phyloP scores from a whole-genome alignment of 495 filamentous ascomycete genomes.

The Trypethelium eluteriae region DNA sequence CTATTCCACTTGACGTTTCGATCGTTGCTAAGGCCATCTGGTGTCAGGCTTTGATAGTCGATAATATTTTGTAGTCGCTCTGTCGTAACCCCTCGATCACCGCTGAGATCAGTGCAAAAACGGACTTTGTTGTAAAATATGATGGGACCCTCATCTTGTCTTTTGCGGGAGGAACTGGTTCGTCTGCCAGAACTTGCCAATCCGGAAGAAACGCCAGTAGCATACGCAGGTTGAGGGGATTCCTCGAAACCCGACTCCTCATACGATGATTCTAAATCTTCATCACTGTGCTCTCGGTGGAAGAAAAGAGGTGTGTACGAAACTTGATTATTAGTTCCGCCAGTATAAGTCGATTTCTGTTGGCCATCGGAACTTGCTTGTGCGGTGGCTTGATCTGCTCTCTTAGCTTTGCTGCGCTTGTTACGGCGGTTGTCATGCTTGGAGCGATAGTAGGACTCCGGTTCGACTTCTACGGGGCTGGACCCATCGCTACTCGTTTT shows the following conservation, averaged over 20 bases:
- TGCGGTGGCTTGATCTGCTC: background rate
- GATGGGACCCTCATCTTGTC: constrained; percentile 58
- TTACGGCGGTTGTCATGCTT: background rate
- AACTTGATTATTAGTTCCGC: constrained; percentile 21
- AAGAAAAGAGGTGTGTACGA: constrained; percentile 38
- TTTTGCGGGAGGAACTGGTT: constrained; percentile 35
- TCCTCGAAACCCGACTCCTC: constrained; percentile 17
- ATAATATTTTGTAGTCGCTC: constrained; percentile 2
- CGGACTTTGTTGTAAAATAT: constrained; percentile 68
- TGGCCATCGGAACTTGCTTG: background rate
- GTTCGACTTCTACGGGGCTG: constrained; percentile 21
- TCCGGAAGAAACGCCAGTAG: constrained; percentile 27
- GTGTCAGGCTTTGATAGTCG: constrained; percentile 15
- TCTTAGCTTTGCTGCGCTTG: constrained; percentile 16
- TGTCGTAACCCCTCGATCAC: constrained; percentile 41
- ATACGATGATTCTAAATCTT: constrained; percentile 21
- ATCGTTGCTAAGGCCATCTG: constrained; percentile 10
- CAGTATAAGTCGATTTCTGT: background rate
- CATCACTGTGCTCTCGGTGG: constrained; percentile 31
- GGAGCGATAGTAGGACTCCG: constrained; percentile 30
- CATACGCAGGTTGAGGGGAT: constrained; percentile 15
- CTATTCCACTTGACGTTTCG: background rate
- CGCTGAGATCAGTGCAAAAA: constrained; percentile 70
- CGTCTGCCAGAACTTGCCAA: constrained; percentile 28
- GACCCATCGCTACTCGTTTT: constrained; percentile 40